These are phyloP conservation scores for Collybia mongolica DNA, from an alignment of 768 basidiomycete genomes.

Conservation along the genomic window DNA sequence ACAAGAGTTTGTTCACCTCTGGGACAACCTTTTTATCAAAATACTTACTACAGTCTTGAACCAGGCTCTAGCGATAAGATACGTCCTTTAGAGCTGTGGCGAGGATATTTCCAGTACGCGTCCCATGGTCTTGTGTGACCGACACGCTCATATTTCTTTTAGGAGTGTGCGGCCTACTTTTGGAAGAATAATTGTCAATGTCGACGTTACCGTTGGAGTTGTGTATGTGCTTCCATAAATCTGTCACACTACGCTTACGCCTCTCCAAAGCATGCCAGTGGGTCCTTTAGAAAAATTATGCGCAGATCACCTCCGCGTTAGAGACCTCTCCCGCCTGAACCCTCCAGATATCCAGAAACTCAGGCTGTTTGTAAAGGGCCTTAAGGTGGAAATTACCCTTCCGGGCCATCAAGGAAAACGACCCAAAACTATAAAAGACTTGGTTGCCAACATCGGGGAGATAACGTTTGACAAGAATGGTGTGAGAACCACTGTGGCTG, in stretches of 20 bases:
- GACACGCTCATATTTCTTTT: not conserved
- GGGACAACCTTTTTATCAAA: conserved; percentile 1
- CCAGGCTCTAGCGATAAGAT: conserved; percentile 15
- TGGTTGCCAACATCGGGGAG: conserved; percentile 23
- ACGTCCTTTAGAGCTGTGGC: conserved; percentile 35
- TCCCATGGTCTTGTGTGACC: not conserved
- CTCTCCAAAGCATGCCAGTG: conserved; percentile 19
- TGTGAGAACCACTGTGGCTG: conserved; percentile 22
- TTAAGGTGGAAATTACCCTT: conserved; percentile 24
- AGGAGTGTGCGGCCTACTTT: conserved; percentile 43
- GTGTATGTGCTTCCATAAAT: conserved; percentile 24
- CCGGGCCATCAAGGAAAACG: conserved; percentile 18
- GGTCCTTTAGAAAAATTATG: conserved; percentile 20
- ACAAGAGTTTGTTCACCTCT: conserved; percentile 11
- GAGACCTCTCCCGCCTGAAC: conserved; percentile 13
- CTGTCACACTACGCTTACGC: not conserved
- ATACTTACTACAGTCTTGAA: not conserved
- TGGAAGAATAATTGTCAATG: conserved; percentile 35
- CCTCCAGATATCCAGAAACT: conserved; percentile 18
- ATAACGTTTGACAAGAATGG: conserved; percentile 24
- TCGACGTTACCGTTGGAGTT: conserved; percentile 40
- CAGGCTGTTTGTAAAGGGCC: conserved; percentile 23
- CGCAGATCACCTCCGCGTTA: conserved; percentile 13
- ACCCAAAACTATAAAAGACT: conserved; percentile 23
- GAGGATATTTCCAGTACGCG: conserved; percentile 41